Percentiles rank a stretch among this genome's conserved stretches.
These are phyloP conservation scores for Colletotrichum orchidophilum DNA, from an alignment of 2,329 filamentous ascomycete species.

Conservation along the genomic window DNA sequence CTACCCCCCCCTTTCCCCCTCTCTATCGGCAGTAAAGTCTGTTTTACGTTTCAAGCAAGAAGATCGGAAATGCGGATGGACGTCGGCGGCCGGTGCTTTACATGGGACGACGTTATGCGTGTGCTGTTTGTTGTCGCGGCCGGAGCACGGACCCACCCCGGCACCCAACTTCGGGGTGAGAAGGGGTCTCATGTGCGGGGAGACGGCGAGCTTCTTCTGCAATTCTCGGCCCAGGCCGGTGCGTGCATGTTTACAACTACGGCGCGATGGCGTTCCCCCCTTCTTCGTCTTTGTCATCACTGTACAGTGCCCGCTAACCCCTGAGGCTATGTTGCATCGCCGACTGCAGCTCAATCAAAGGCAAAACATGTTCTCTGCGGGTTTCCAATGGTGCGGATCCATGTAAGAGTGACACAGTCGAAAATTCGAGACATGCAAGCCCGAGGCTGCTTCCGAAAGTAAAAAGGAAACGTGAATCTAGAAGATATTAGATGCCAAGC, in stretches of 20 bases:
- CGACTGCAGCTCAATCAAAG: neutral
- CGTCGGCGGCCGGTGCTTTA: neutral
- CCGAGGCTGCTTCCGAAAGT: neutral
- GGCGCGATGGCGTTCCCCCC: neutral
- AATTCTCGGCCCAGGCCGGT: slow-evolving; percentile 9
- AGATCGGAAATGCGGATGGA: slow-evolving; percentile 10
- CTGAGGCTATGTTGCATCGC: neutral
- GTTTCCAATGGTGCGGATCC: neutral
- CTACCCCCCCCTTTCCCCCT: neutral
- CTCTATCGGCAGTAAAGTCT: neutral
- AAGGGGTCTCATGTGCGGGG: neutral
- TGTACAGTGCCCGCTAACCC: neutral
- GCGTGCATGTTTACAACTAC: neutral
- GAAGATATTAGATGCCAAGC: neutral
- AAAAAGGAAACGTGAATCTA: neutral
- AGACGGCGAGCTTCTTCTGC: slow-evolving; percentile 7
- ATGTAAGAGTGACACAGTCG: neutral
- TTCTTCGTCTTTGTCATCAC: neutral
- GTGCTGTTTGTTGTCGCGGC: slow-evolving; percentile 6
- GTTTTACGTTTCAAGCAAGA: slow-evolving; percentile 19
- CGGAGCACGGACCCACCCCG: slow-evolving; percentile 1
- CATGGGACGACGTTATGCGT: slow-evolving; percentile 23
- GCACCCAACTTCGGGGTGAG: neutral
- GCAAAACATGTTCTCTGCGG: neutral
- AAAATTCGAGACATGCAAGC: neutral